Conservation (phyloP, 805 yeast species). For the Wickerhamiella qilinensis region DNA sequence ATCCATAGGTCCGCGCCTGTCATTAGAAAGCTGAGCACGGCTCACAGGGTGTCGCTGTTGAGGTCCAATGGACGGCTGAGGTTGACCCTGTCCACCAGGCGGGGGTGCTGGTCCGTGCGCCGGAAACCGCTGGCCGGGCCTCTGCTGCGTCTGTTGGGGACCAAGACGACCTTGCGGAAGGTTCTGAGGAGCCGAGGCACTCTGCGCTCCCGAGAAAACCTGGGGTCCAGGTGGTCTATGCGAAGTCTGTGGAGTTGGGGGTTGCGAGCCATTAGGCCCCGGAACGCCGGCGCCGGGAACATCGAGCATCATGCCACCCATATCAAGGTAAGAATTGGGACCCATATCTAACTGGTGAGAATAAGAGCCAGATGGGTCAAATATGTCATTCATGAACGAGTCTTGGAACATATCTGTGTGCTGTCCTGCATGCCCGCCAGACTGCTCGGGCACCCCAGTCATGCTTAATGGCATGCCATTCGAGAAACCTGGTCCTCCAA, state of each 20-base stretch:
- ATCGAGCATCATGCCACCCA: not conserved
- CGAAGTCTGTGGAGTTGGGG: not conserved
- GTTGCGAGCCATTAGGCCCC: slow-evolving; percentile 3
- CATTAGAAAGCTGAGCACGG: not conserved
- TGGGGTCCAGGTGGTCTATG: not conserved
- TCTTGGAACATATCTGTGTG: not conserved
- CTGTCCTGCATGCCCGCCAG: not conserved
- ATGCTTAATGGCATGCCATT: not conserved
- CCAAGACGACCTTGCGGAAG: slow-evolving; percentile 6
- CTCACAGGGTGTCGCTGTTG: not conserved
- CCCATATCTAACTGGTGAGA: not conserved
- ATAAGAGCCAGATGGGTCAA: not conserved
- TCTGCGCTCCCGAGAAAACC: not conserved
- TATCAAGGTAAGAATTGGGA: not conserved
- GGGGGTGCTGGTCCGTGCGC: not conserved
- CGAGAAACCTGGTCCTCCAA: not conserved
- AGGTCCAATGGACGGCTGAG: not conserved
- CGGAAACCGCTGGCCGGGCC: not conserved
- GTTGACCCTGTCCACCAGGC: not conserved
- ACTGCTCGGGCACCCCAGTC: not conserved
- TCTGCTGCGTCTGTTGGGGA: not conserved
- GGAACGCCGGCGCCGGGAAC: slow-evolving; percentile 9
- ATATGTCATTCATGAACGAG: not conserved
- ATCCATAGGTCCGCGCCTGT: not conserved
- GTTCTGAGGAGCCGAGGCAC: slow-evolving; percentile 3